Evolutionary conservation across 1,284 basidiomycete genomes (phyloP).

Genomic region (Leccinum pachyderme): DNA sequence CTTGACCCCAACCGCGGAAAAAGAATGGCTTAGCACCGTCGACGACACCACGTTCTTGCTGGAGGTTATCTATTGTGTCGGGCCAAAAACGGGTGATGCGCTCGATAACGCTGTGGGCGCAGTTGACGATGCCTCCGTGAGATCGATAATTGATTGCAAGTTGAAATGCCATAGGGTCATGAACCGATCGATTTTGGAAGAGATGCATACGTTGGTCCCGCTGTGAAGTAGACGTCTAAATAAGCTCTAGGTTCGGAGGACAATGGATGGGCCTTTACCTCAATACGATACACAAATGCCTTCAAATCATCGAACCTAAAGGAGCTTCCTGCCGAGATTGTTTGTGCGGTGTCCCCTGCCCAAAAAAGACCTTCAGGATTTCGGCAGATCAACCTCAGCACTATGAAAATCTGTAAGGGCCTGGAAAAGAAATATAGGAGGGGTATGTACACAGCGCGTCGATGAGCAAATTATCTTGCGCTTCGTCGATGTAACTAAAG

Average conservation of each 20-base stretch:
- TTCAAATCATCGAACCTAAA: slow-evolving; percentile 74
- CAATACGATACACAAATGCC: slow-evolving; percentile 57
- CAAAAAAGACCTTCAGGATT: slow-evolving; percentile 72
- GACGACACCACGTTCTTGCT: slow-evolving; percentile 56
- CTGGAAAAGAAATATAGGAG: neutral
- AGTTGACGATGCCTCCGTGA: slow-evolving; percentile 68
- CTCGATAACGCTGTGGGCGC: slow-evolving; percentile 63
- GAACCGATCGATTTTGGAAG: slow-evolving; percentile 16
- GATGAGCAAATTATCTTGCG: slow-evolving; percentile 68
- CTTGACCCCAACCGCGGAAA: slow-evolving; percentile 52
- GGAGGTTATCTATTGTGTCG: slow-evolving; percentile 59
- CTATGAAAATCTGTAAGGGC: slow-evolving; percentile 35
- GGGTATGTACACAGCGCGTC: slow-evolving; percentile 54
- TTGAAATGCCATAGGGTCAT: slow-evolving; percentile 52
- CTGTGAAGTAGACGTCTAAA: slow-evolving; percentile 7
- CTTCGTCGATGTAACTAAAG: slow-evolving; percentile 68
- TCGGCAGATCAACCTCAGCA: slow-evolving; percentile 56
- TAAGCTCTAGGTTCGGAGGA: neutral
- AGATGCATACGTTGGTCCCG: slow-evolving; percentile 17
- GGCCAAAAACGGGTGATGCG: slow-evolving; percentile 65
- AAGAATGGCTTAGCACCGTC: slow-evolving; percentile 63
- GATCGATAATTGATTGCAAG: slow-evolving; percentile 68
- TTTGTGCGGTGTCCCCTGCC: slow-evolving; percentile 80
- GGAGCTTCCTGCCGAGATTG: slow-evolving; percentile 68
- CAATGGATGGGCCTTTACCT: slow-evolving; percentile 38